These are phyloP conservation scores for Hypomyces rosellus DNA, from an alignment of 2,329 filamentous ascomycete genomes.

Conservation along the genomic window DNA sequence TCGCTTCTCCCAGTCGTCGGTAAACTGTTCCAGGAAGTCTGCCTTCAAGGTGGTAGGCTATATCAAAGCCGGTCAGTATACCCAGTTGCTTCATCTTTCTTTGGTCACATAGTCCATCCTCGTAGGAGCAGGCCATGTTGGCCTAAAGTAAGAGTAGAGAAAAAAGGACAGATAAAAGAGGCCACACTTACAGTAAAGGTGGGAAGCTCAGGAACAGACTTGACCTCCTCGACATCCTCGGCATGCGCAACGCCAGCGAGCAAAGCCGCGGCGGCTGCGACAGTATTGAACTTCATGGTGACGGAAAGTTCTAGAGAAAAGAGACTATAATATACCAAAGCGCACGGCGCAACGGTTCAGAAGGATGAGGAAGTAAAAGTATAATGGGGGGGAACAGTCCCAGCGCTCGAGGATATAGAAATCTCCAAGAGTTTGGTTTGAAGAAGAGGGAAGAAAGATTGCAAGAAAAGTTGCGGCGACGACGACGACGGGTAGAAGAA, in stretches of 20 bases:
- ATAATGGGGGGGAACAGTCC: slow-evolving; percentile 13
- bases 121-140: not conserved
- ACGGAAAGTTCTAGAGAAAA: slow-evolving; percentile 16
- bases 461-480: slow-evolving; percentile 17
- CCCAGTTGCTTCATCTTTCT: slow-evolving; percentile 7
- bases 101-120: too few relatives aligned
- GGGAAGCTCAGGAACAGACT: slow-evolving; percentile 60
- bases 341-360: slow-evolving; percentile 17
- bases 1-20: slow-evolving; percentile 85
- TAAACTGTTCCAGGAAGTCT: slow-evolving; percentile 97
- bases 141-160: not conserved
- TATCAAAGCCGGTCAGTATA: slow-evolving; percentile 18
- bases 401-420: slow-evolving; percentile 22
- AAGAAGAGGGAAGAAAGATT: slow-evolving; percentile 11
- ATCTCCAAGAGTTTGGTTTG: slow-evolving; percentile 24
- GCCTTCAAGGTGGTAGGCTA: slow-evolving; percentile 86
- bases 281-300: slow-evolving; percentile 79
- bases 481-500: slow-evolving; percentile 16
- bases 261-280: slow-evolving; percentile 67
- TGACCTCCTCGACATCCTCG: slow-evolving; percentile 59
- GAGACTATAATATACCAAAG: slow-evolving; percentile 15
- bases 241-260: slow-evolving; percentile 64
- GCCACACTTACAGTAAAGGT: slow-evolving; percentile 73
- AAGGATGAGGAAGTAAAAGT: slow-evolving; percentile 9
- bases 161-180: not conserved